Percentiles rank a stretch among this genome's conserved stretches.
These are phyloP conservation scores for Lonicera japonica DNA, from an alignment of 129 eudicot genomes.

Conservation along the genomic window DNA sequence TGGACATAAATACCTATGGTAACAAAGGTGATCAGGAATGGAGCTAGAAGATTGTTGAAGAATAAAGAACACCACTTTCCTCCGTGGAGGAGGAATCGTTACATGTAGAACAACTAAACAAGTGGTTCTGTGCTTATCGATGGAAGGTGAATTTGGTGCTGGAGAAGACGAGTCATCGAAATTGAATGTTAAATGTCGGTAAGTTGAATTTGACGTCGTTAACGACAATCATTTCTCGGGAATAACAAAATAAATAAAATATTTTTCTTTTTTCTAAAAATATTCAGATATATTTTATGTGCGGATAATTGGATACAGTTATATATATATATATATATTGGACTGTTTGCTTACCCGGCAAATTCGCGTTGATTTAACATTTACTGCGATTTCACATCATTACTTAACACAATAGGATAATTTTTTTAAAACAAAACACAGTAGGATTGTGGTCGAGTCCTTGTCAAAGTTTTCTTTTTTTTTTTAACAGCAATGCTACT, in stretches of 20 bases:
- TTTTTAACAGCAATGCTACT: too few species aligned
- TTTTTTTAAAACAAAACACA: too few species aligned
- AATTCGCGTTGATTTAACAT: too few species aligned
- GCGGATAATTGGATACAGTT: too few species aligned
- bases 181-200: constrained; percentile 43
- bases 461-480: too few species aligned
- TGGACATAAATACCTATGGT: too few species aligned
- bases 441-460: too few species aligned
- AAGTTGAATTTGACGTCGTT: constrained; percentile 74
- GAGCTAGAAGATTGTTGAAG: constrained; percentile 48
- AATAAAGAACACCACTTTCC: constrained; percentile 51
- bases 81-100: constrained; percentile 90
- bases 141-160: constrained; percentile 42
- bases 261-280: too few species aligned
- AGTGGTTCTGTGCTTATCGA: constrained; percentile 78
- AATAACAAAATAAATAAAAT: constrained; percentile 41
- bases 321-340: too few species aligned
- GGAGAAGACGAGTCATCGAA: constrained; percentile 3
- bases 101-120: constrained; percentile 81
- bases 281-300: background rate
- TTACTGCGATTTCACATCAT: too few species aligned
- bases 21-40: constrained; percentile 47
- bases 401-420: too few species aligned
- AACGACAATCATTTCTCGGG: constrained; percentile 39
- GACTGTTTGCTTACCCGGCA: too few species aligned